These are phyloP conservation scores for Grifola frondosa DNA, from an alignment of 1,284 basidiomycete genomes.

Conservation along the genomic window DNA sequence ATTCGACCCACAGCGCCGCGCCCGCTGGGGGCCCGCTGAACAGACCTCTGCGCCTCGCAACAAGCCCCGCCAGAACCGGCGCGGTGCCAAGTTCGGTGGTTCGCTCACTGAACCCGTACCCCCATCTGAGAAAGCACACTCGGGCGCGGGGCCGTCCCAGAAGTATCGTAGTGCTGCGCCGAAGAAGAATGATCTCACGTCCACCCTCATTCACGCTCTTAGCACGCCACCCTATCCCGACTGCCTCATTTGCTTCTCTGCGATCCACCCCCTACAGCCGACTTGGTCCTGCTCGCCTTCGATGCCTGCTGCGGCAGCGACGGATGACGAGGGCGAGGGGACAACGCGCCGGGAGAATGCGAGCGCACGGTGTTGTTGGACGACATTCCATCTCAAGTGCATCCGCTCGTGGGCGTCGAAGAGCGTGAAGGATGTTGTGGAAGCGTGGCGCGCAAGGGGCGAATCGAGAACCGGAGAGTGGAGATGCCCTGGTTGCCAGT, in stretches of 20 bases:
- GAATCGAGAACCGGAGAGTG: slow-evolving; percentile 72
- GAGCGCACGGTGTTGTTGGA: slow-evolving; percentile 71
- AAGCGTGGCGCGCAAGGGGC: slow-evolving; percentile 74
- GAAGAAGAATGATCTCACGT: slow-evolving; percentile 61
- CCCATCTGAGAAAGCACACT: not conserved
- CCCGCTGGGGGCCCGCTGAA: not conserved
- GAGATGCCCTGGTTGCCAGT: slow-evolving; percentile 88
- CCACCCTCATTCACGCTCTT: slow-evolving; percentile 61
- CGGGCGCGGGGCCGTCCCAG: slow-evolving; percentile 10
- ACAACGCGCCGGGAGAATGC: slow-evolving; percentile 17
- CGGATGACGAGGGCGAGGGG: slow-evolving; percentile 29
- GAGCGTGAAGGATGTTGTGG: slow-evolving; percentile 73
- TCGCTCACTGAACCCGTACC: slow-evolving; percentile 13
- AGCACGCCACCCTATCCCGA: slow-evolving; percentile 70
- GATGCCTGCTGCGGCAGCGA: slow-evolving; percentile 39
- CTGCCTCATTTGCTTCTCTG: slow-evolving; percentile 77
- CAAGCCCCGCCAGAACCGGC: slow-evolving; percentile 6
- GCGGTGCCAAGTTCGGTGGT: slow-evolving; percentile 15
- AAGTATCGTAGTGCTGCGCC: slow-evolving; percentile 20
- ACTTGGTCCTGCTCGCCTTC: slow-evolving; percentile 80
- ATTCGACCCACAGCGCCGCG: not conserved
- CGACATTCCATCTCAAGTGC: slow-evolving; percentile 82
- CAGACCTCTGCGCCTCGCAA: not conserved
- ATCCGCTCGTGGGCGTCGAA: slow-evolving; percentile 77
- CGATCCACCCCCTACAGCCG: slow-evolving; percentile 69